phyloP scores from a whole-genome alignment of 441 rosid species.

The Pelargonium fulgidum region DNA sequence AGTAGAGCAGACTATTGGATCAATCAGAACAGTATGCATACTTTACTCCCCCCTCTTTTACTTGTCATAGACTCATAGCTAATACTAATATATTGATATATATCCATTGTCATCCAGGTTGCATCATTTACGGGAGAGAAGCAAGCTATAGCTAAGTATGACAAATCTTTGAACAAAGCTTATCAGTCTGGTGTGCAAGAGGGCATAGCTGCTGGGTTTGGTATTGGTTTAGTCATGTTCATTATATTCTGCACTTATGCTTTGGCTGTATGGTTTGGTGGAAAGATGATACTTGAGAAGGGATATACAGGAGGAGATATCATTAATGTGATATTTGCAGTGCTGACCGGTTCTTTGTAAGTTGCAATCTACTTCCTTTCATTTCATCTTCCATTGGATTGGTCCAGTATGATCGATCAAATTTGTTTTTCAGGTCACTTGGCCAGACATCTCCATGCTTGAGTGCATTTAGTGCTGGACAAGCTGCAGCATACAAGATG shows the following conservation, averaged over 20 bases:
- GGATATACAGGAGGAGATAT: slow-evolving; percentile 68
- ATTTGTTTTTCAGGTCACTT: slow-evolving; percentile 37
- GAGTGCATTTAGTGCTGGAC: slow-evolving; percentile 60
- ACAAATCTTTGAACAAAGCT: slow-evolving; percentile 50
- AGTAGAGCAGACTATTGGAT: slow-evolving; percentile 72
- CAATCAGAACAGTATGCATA: slow-evolving; percentile 60
- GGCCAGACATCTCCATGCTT: slow-evolving; percentile 67
- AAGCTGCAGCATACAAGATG: slow-evolving; percentile 77
- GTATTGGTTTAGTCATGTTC: slow-evolving; percentile 38
- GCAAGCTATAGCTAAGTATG: slow-evolving; percentile 45
- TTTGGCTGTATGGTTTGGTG: slow-evolving; percentile 52
- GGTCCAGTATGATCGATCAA: not conserved
- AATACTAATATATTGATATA: not conserved
- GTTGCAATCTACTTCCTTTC: slow-evolving; percentile 12
- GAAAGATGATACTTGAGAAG: slow-evolving; percentile 40
- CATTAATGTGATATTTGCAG: slow-evolving; percentile 45
- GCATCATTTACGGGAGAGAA: slow-evolving; percentile 71
- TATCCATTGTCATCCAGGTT: slow-evolving; percentile 35
- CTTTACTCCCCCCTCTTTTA: not conserved
- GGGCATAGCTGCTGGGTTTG: slow-evolving; percentile 58
- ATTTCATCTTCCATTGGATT: not conserved
- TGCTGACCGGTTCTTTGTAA: slow-evolving; percentile 63
- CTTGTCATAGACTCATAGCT: not conserved
- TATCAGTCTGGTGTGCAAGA: slow-evolving; percentile 43
- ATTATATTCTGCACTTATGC: slow-evolving; percentile 42